These are phyloP conservation scores for Letharia lupina DNA, from an alignment of 495 filamentous ascomycete species.

Conservation along the genomic window DNA sequence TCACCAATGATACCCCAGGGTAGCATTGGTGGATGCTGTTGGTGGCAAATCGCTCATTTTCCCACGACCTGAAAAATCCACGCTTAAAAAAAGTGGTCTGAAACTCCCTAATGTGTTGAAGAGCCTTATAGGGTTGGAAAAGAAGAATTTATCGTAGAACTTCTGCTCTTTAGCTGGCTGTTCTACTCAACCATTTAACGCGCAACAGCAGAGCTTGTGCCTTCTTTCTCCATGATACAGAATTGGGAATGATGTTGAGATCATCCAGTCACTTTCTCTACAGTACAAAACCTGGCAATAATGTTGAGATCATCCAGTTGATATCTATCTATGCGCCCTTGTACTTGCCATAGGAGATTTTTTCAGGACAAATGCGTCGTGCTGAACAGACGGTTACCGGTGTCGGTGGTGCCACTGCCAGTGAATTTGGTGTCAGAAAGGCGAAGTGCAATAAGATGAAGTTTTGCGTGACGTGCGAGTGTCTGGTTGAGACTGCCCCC, in stretches of 20 bases:
- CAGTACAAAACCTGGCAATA: neutral
- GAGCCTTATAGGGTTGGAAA: no score
- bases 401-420: constrained; percentile 47
- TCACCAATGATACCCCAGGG: no score
- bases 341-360: neutral
- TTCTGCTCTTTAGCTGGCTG: no score
- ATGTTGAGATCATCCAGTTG: neutral
- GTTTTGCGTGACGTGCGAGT: constrained; percentile 24
- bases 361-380: constrained; percentile 36
- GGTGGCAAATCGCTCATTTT: no score
- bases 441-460: constrained; percentile 46
- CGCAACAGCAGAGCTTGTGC: constrained; percentile 2
- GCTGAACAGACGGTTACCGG: constrained; percentile 54
- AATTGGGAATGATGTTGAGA: neutral
- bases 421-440: constrained; percentile 48
- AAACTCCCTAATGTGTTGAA: no score
- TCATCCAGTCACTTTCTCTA: neutral
- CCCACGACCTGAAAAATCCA: no score
- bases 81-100: no score
- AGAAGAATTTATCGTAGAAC: no score
- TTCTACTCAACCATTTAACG: no score
- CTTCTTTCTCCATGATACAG: neutral
- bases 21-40: no score
- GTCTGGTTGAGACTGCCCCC: constrained; percentile 22
- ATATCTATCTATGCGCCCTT: neutral